Base-by-base conservation (phyloP, 2,329 filamentous ascomycete species). In the Fusarium paranaense region DNA sequence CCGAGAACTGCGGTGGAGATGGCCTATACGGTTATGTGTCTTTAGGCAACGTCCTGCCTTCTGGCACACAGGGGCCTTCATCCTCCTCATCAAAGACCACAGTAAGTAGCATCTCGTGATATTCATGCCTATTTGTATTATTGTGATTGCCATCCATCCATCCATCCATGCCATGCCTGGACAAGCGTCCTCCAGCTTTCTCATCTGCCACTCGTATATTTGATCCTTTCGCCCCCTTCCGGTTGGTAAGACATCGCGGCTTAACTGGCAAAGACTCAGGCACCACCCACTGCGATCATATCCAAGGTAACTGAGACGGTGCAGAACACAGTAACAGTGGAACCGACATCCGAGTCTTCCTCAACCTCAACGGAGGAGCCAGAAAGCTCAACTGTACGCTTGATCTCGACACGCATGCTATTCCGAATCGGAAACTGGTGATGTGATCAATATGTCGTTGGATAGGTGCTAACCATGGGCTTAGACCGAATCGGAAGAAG, bases 21-120 rank as follows among this genome's bases (percentile, higher is more conserved):
- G 85, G 84, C 56, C 78, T 91, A 5, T 96, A 85, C 77, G 92
- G 90, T 59, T 96, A 96, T 80, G 86, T 95, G 64, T 77, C 85
- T 27, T 81, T 93, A 16, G 81, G 79, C 62, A 85, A 83, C 33
- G 66, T 83, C 5, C 20, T 74, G 16, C 88, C 92, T 4, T 89
- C 89, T 6, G 92, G 92, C 42, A 94, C 92, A 18, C 72, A 74
- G 54, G 79, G 80, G 57, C 71, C 68, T 50, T 67, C 68, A 38
- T 66, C 67, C 18, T 56, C 77, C 9, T 74, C 77, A 8, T 74
- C 80, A 50, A 71, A 78, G 33, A 70, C 80, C 32, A 75, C 74
- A 69, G 80, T 82, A 74, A 81, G 81, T 81, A 59, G 42, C 18
- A 27, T 62, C 66, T 62, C 63, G 61, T 74, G 60, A 63, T 40